Base-by-base conservation (phyloP, 805 yeast species). In the Metschnikowia noctiluminum region DNA sequence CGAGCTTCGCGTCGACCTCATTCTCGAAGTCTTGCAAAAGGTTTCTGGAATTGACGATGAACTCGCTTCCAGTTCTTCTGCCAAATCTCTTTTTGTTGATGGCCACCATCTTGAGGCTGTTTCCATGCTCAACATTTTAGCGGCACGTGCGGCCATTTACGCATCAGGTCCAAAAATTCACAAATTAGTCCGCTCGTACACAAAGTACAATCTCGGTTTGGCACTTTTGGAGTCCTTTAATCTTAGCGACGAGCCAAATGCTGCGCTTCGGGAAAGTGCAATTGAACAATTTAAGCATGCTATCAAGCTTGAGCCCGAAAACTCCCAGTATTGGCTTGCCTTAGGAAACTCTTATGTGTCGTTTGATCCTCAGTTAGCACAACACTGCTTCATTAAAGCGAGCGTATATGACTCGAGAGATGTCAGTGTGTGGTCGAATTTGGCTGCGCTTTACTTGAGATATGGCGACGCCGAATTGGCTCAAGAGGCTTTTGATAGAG, bases 331-430 rank as follows among this genome's bases (percentile, higher is more conserved):
- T 49, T 94, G 99, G 99, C 73, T 80, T 45, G 84, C 87, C 0
- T 71, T 92, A 28, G 99, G 98, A 12, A 77, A 85, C 48, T 86
- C 90, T 0, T 80, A 89, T 7, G 75, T 84, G 46, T 68, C 80
- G 3, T 65, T 73, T 4, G 86, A 82, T 54, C 84, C 92, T 0
- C 77, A 79, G 42, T 86, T 89, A 7, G 74, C 97, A 0, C 99
- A 94, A 66, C 99, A 94, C 68, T 89, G 97, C 63, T 89, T 87
- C 58, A 87, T 94, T 57, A 85, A 88, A 53, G 91, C 97, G 0
- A 68, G 84, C 2, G 75, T 87, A 0, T 66, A 90, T 36, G 84
- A 87, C 42, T 79, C 87, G 7, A 79, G 80, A 45, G 87, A 87
- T 48, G 79, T 85, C 3, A 69, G 69, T 14, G 77, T 84, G 6